A percentile compares a stretch with the other conserved stretches of the same genome.
These are phyloP conservation scores for Cordia subcordata DNA, from an alignment of 257 asterid genomes.

Conservation along the genomic window DNA sequence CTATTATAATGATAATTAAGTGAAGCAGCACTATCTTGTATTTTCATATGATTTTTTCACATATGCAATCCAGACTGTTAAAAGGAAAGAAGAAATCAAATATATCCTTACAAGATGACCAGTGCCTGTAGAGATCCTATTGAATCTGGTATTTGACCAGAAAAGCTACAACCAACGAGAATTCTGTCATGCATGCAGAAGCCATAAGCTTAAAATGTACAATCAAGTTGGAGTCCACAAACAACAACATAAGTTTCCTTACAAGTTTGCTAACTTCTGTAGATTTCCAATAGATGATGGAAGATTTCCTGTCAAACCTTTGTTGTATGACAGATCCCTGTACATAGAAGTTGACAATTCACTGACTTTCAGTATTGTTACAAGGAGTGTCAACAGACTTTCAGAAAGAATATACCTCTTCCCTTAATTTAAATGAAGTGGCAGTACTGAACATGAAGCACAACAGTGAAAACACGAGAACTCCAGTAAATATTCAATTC, in stretches of 20 bases:
- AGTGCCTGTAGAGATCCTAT: conserved; percentile 64
- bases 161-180: conserved; percentile 77
- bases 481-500: too few species aligned
- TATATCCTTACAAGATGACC: conserved; percentile 55
- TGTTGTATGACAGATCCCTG: conserved; percentile 90
- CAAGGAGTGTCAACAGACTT: too few species aligned
- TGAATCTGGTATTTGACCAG: conserved; percentile 60
- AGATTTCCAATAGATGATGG: conserved; percentile 58
- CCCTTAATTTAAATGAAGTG: too few species aligned
- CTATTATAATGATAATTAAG: neutral
- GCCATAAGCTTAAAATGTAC: neutral
- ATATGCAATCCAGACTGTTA: neutral
- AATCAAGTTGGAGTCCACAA: neutral
- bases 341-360: neutral
- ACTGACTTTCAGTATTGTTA: neutral
- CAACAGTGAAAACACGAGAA: too few species aligned
- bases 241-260: conserved; percentile 24
- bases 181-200: conserved; percentile 41
- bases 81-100: neutral
- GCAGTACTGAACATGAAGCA: too few species aligned
- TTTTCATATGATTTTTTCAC: too few species aligned
- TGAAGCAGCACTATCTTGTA: too few species aligned
- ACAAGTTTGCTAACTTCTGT: conserved; percentile 64
- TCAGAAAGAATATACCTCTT: too few species aligned
- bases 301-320: conserved; percentile 59